phyloP scores from a whole-genome alignment of 257 asterid species.

The Solanum raphanifolium region DNA sequence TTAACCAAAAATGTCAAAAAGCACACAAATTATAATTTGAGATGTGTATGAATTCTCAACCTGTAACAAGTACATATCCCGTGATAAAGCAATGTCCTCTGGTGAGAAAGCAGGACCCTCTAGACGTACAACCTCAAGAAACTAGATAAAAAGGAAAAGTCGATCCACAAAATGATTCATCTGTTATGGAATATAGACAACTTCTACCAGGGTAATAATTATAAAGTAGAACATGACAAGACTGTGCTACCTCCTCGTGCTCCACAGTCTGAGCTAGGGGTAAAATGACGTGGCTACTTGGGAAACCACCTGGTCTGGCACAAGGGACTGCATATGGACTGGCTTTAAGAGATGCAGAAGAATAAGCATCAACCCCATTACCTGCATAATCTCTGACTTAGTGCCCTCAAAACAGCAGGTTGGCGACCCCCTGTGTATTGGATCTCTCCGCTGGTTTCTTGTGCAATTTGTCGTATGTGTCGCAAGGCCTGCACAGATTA shows the following conservation, averaged over 20 bases:
- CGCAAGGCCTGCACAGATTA: conserved; percentile 54
- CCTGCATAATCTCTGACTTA: conserved; percentile 86
- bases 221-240: background rate
- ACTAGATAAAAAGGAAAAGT: conserved; percentile 23
- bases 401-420: conserved; percentile 79
- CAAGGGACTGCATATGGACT: conserved; percentile 62
- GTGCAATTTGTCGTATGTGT: conserved; percentile 81
- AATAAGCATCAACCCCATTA: conserved; percentile 66
- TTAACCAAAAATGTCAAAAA: background rate
- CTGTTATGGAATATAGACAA: background rate
- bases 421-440: conserved; percentile 78
- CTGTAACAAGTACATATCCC: conserved; percentile 84
- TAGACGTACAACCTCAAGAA: conserved; percentile 81
- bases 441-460: conserved; percentile 80
- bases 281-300: conserved; percentile 65
- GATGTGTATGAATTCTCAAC: conserved; percentile 12
- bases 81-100: conserved; percentile 64
- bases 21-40: background rate
- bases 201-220: background rate
- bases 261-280: conserved; percentile 81
- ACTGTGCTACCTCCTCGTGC: conserved; percentile 59
- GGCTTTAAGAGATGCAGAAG: conserved; percentile 73
- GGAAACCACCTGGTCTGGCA: conserved; percentile 56
- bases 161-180: background rate
- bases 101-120: conserved; percentile 72